phyloP scores from a whole-genome alignment of 106 monocot genomes.

The Agapanthus africanus region DNA sequence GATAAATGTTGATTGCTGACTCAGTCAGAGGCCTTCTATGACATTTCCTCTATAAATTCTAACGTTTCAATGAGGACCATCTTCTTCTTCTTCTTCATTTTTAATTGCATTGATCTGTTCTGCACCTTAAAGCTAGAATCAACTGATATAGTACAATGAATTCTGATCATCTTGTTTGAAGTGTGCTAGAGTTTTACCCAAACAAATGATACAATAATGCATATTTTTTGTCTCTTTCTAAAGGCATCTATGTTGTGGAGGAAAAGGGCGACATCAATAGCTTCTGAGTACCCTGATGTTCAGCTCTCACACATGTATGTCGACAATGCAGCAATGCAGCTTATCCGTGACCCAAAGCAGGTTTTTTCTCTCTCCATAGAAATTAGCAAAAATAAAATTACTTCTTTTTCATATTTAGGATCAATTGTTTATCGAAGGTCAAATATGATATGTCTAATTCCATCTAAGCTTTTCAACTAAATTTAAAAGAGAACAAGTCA shows the following conservation, averaged over 20 bases:
- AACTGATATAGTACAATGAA: neutral
- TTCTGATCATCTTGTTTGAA: neutral
- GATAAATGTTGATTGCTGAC: too few relatives aligned
- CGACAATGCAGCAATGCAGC: slow-evolving; percentile 95
- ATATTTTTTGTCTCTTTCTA: neutral
- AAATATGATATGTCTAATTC: neutral
- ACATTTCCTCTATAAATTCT: neutral
- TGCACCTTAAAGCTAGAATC: neutral
- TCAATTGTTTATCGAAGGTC: neutral
- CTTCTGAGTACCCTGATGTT: slow-evolving; percentile 74
- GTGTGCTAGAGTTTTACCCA: neutral
- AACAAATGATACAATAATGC: neutral
- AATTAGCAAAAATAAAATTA: neutral
- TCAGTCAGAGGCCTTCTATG: neutral
- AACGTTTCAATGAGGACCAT: neutral
- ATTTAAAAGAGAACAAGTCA: too few relatives aligned
- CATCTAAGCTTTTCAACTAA: too few relatives aligned
- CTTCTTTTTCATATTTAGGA: neutral
- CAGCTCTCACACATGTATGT: slow-evolving; percentile 93
- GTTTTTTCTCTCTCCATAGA: slow-evolving; percentile 21
- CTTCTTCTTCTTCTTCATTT: neutral
- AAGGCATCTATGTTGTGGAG: slow-evolving; percentile 91
- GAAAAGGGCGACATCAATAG: slow-evolving; percentile 53
- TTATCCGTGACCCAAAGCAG: slow-evolving; percentile 89
- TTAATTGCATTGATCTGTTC: neutral